These are phyloP conservation scores for Symbiodinium pilosum DNA, from an alignment of 73 alveolate genomes.

Conservation along the genomic window DNA sequence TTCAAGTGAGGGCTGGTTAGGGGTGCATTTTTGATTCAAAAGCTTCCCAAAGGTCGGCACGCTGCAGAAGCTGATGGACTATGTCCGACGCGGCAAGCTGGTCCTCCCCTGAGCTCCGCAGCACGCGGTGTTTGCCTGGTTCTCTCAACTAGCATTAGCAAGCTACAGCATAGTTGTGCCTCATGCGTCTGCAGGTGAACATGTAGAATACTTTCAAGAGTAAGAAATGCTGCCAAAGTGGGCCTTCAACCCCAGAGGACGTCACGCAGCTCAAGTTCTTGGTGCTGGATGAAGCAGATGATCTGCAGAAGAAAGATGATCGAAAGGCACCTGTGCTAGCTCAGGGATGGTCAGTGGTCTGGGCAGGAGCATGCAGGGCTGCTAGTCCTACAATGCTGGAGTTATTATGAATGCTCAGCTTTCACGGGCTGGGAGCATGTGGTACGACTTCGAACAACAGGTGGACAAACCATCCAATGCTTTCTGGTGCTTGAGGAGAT, in stretches of 20 bases:
- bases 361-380: not conserved
- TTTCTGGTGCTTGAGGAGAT: conserved; percentile 54
- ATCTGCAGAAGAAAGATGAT: conserved; percentile 93
- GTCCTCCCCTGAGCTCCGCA: not conserved
- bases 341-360: not conserved
- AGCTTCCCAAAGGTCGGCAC: conserved; percentile 89
- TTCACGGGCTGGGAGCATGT: not conserved
- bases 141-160: no score
- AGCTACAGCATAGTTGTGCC: no score
- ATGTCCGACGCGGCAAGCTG: conserved; percentile 66
- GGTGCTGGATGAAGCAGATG: conserved; percentile 95
- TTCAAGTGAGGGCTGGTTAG: no score
- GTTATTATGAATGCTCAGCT: not conserved
- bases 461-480: no score
- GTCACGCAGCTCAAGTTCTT: conserved; percentile 69
- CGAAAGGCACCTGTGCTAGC: not conserved
- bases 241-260: conserved; percentile 13
- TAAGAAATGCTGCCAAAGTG: no score
- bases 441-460: not conserved
- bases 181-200: no score
- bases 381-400: not conserved
- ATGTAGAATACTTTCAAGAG: no score
- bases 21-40: no score
- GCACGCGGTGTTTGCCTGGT: no score
- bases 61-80: conserved; percentile 89